phyloP scores from a whole-genome alignment of 1,139 yeast genomes.

The Candida tropicalis region DNA sequence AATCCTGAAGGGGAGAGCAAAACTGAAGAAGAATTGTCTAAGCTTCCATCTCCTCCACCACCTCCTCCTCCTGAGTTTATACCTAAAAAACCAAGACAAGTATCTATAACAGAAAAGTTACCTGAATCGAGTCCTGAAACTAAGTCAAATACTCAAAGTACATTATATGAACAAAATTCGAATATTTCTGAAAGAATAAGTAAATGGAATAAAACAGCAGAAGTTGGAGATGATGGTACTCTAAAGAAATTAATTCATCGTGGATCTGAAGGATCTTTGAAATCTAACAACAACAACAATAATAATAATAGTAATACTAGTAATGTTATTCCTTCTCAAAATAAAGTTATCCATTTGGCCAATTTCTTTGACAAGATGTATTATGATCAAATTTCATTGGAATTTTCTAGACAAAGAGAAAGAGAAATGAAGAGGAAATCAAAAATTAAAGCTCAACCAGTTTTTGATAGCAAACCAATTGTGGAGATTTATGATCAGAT shows the following conservation, averaged over 20 bases:
- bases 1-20: too few relatives aligned
- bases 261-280: slow-evolving; percentile 14
- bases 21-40: background rate
- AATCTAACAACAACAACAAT: slow-evolving; percentile 7
- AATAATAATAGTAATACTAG: too few relatives aligned
- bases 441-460: slow-evolving; percentile 73
- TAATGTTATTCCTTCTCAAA: slow-evolving; percentile 20
- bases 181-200: slow-evolving; percentile 18
- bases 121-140: slow-evolving; percentile 15
- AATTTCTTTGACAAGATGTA: slow-evolving; percentile 75
- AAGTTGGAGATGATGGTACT: slow-evolving; percentile 6
- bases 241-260: slow-evolving; percentile 11
- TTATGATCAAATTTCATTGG: slow-evolving; percentile 78
- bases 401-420: slow-evolving; percentile 87
- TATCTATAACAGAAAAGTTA: slow-evolving; percentile 1
- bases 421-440: slow-evolving; percentile 65
- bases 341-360: slow-evolving; percentile 63
- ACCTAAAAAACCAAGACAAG: slow-evolving; percentile 11
- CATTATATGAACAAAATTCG: slow-evolving; percentile 16
- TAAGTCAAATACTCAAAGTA: slow-evolving; percentile 15
- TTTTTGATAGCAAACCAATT: slow-evolving; percentile 79
- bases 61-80: slow-evolving; percentile 11
- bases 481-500: slow-evolving; percentile 91
- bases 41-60: too few relatives aligned
- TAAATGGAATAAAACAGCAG: slow-evolving; percentile 18